These are phyloP conservation scores for Rubia peregrina DNA, from an alignment of 305 asterid genomes.

Conservation along the genomic window DNA sequence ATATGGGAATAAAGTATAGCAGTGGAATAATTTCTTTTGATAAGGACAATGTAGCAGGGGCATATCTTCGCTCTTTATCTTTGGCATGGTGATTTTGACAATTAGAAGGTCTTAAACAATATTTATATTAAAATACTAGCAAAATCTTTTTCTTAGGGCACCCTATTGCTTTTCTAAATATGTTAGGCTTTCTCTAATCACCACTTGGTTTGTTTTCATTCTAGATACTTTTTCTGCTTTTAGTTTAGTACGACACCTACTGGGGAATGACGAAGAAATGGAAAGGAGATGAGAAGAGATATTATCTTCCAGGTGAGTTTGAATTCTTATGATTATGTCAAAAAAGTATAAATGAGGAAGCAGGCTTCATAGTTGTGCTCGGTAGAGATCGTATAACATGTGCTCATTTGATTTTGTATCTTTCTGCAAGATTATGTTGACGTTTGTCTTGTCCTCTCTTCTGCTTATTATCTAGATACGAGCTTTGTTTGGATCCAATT, in stretches of 20 bases:
- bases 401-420: neutral
- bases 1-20: slow-evolving; percentile 3
- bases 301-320: slow-evolving; percentile 67
- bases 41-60: neutral
- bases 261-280: slow-evolving; percentile 90
- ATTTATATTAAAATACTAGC: neutral
- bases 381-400: neutral
- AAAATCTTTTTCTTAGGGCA: neutral
- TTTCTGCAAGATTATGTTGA: neutral
- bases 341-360: neutral
- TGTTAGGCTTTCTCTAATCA: neutral
- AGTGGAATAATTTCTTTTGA: too few relatives aligned
- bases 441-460: neutral
- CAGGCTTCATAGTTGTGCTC: neutral
- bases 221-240: slow-evolving; percentile 22
- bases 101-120: too few relatives aligned
- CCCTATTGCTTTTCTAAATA: neutral
- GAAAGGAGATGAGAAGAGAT: slow-evolving; percentile 84
- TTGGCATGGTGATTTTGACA: neutral
- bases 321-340: neutral
- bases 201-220: slow-evolving; percentile 9
- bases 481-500: neutral
- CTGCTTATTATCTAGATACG: neutral
- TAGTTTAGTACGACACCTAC: slow-evolving; percentile 76
- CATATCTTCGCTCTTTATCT: neutral